Evolutionary conservation across 106 monocot species (phyloP).

Genomic region (Dendrobium catenatum): DNA sequence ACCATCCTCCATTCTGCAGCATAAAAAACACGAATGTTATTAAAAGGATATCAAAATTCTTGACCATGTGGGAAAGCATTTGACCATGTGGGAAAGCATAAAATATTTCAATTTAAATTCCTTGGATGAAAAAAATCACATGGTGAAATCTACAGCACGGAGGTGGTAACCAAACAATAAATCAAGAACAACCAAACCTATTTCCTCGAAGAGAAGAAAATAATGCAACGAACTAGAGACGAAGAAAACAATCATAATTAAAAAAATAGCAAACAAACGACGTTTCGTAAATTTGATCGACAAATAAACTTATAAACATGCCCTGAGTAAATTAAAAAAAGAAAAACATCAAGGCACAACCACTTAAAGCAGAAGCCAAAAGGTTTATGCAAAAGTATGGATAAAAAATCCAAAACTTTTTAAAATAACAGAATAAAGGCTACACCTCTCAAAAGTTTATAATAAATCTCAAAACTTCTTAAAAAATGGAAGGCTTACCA

Average conservation of each 20-base stretch:
- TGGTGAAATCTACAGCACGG: background rate
- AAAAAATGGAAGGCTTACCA: conserved; percentile 17
- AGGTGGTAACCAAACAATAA: background rate
- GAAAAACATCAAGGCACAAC: too few species aligned
- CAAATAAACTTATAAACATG: too few species aligned
- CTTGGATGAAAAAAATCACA: background rate
- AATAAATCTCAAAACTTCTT: too few species aligned
- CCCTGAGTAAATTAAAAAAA: too few species aligned
- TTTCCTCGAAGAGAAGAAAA: background rate
- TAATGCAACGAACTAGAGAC: background rate
- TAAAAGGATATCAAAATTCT: background rate
- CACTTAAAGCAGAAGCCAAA: too few species aligned
- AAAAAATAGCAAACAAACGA: background rate
- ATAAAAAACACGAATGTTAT: background rate
- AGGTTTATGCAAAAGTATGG: too few species aligned
- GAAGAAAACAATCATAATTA: background rate
- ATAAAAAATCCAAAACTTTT: too few species aligned
- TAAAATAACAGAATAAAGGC: background rate
- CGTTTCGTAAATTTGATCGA: too few species aligned
- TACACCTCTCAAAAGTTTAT: background rate
- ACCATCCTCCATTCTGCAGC: conserved; percentile 77
- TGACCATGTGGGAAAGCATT: background rate
- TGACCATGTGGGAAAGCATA: background rate
- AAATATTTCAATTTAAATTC: background rate
- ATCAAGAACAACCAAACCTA: background rate